Base-by-base conservation (phyloP, 2,329 filamentous ascomycete genomes). In the Colletotrichum sidae region DNA sequence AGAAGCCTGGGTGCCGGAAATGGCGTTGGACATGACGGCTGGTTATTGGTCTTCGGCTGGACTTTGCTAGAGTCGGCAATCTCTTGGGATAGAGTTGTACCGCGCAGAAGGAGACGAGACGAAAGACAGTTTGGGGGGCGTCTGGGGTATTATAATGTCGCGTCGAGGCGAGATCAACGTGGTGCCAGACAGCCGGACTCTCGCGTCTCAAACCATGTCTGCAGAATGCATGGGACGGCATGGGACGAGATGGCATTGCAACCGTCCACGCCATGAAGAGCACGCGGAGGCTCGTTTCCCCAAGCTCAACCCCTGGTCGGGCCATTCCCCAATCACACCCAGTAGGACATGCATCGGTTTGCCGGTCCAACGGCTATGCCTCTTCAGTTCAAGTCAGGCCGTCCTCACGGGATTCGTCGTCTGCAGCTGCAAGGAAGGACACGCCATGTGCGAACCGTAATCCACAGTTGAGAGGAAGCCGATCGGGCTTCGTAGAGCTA, bases 1-100 rank as follows among this genome's bases (percentile, higher is more conserved):
- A 7, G 58, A 8, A 7, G 46, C 52, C 58, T 52, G 39, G 38
- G 53, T 66, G 6, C 44, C 13, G 12, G 47, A 34, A 17, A 66
- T 66, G 15, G 62, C 58, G 63, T 60, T 51, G 11, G 63, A 47
- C 63, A 66, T 66, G 63, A 17, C 52, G 46, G 47, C 53, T 41
- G 37, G 13, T 39, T 33, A 11, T 25, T 12, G 15, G 41, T 54
- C 47, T 50, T 37, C 38, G 45, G 15, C 52, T 63, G 33, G 10
- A n/a, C 7, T 47, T 41, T 57, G 25, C 54, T 41, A 12, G 33
- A 42, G 35, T 66, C 15, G 42, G 41, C 47, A 66, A 63, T 58
- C 63, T 66, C 47, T 47, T 57, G 37, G 38, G 35, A 59, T 41
- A 57, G 58, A 50, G 58, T 66, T 42, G 63, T 63, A 49, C 35